Evolutionary conservation across 768 basidiomycete species (phyloP).

Genomic region (Phlegmacium glaucopus): DNA sequence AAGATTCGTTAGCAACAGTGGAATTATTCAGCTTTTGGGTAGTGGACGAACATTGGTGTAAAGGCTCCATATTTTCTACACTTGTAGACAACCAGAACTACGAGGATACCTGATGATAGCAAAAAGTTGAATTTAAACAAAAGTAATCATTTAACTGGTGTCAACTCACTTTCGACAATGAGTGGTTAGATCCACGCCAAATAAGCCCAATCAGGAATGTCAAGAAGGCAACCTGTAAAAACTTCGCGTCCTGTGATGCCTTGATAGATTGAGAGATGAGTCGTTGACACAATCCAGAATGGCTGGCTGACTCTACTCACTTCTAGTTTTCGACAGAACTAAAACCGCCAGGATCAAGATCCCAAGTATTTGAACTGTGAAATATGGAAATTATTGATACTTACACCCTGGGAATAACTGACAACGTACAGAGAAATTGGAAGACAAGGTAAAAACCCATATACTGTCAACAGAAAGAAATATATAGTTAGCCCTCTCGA

Average conservation of each 20-base stretch:
- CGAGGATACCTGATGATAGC: slow-evolving; percentile 15
- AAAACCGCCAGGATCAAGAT: too few species aligned
- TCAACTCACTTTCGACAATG: neutral
- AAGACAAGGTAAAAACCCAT: too few species aligned
- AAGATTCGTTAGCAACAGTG: neutral
- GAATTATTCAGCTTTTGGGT: too few species aligned
- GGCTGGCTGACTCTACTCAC: too few species aligned
- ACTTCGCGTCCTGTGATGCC: neutral
- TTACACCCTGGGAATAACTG: too few species aligned
- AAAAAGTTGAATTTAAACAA: slow-evolving; percentile 12
- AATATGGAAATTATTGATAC: too few species aligned
- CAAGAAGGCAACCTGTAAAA: neutral
- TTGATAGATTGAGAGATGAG: neutral
- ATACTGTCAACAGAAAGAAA: too few species aligned
- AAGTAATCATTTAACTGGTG: neutral
- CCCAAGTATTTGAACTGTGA: too few species aligned
- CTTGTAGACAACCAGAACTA: slow-evolving; percentile 16
- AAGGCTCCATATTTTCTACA: slow-evolving; percentile 8
- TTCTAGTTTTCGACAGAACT: too few species aligned
- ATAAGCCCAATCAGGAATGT: neutral
- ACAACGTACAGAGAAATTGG: too few species aligned
- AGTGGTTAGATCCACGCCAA: neutral
- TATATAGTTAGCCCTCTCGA: too few species aligned
- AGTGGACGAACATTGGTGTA: slow-evolving; percentile 7
- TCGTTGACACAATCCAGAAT: neutral